A percentile compares a stretch with the other conserved stretches of the same genome.
Conservation (phyloP, 2,329 filamentous ascomycete genomes). For the Trichoderma cornu-damae region DNA sequence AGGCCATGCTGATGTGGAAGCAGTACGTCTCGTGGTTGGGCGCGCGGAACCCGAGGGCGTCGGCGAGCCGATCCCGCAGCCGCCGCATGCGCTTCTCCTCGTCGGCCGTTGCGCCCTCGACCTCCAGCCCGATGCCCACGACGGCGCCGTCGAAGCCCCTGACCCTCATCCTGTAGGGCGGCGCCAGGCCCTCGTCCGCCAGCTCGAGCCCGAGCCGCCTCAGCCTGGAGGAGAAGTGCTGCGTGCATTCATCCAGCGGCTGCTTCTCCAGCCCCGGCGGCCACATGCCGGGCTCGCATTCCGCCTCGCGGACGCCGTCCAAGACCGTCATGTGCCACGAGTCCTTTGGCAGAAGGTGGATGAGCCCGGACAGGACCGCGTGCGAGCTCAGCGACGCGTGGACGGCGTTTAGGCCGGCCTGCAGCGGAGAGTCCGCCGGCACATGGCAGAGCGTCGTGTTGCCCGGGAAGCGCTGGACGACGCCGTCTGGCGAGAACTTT, state of each 20-base stretch:
- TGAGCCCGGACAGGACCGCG: slow-evolving; percentile 14
- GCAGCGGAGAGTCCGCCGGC: slow-evolving; percentile 16
- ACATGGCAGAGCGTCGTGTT: slow-evolving; percentile 23
- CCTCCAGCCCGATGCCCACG: slow-evolving; percentile 20
- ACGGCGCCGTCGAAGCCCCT: slow-evolving; percentile 6
- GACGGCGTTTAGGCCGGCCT: slow-evolving; percentile 17
- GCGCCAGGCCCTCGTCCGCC: slow-evolving; percentile 19
- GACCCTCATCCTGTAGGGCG: slow-evolving; percentile 21
- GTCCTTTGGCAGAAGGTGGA: slow-evolving; percentile 20
- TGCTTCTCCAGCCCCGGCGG: slow-evolving; percentile 19
- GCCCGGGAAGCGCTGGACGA: slow-evolving; percentile 20
- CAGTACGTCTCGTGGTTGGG: slow-evolving; percentile 24
- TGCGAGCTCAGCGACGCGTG: slow-evolving; percentile 21
- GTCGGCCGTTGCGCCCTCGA: slow-evolving; percentile 22
- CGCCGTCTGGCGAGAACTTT: slow-evolving; percentile 21
- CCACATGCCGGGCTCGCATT: slow-evolving; percentile 23
- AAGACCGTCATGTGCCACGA: slow-evolving; percentile 27
- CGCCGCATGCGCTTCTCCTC: slow-evolving; percentile 24
- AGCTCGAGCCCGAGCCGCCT: slow-evolving; percentile 12
- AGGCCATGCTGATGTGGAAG: slow-evolving; percentile 25
- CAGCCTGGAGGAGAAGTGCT: slow-evolving; percentile 18
- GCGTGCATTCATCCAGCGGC: slow-evolving; percentile 19
- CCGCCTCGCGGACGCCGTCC: slow-evolving; percentile 22
- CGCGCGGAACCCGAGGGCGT: slow-evolving; percentile 21
- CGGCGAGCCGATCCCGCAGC: slow-evolving; percentile 22